These are phyloP conservation scores for Magnusiomyces suaveolens DNA, from an alignment of 1,139 yeast species.

Conservation along the genomic window DNA sequence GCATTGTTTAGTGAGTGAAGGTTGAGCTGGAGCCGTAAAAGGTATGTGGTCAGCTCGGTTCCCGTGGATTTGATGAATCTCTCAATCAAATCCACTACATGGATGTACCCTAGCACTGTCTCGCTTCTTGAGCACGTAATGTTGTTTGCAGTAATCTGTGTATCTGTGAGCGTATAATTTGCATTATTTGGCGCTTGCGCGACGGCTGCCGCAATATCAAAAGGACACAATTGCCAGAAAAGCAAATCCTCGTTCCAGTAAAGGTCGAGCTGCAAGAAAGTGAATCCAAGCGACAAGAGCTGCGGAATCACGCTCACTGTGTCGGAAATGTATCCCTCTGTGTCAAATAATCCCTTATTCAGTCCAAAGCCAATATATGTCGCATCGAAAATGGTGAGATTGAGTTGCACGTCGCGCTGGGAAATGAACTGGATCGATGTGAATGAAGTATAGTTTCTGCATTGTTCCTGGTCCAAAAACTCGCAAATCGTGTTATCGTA, in stretches of 20 bases:
- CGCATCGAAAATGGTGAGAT: slow-evolving; percentile 49
- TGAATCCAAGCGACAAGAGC: slow-evolving; percentile 44
- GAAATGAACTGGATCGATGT: slow-evolving; percentile 12
- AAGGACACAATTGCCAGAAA: slow-evolving; percentile 66
- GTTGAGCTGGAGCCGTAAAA: slow-evolving; percentile 4
- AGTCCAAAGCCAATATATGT: slow-evolving; percentile 52
- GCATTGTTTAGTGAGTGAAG: slow-evolving; percentile 10
- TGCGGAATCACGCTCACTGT: slow-evolving; percentile 31
- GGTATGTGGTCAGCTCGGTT: slow-evolving; percentile 30
- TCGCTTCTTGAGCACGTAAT: background rate
- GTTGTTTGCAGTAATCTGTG: background rate
- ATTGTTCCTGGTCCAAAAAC: slow-evolving; percentile 6
- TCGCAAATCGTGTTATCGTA: slow-evolving; percentile 9
- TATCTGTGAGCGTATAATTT: background rate
- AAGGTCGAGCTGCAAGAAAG: slow-evolving; percentile 48
- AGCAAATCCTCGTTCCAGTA: slow-evolving; percentile 49
- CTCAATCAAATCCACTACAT: background rate
- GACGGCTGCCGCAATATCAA: background rate
- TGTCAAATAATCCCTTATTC: slow-evolving; percentile 41
- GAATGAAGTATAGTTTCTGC: slow-evolving; percentile 10
- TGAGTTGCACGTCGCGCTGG: slow-evolving; percentile 60
- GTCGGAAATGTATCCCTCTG: slow-evolving; percentile 41
- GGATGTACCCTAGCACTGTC: background rate
- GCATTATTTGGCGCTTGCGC: background rate
- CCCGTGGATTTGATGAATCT: slow-evolving; percentile 6